A percentile compares a stretch with the other conserved stretches of the same genome.
Evolutionary conservation across 192 early-diverging fungal species (phyloP).

Genomic region (Spizellomyces punctatus): DNA sequence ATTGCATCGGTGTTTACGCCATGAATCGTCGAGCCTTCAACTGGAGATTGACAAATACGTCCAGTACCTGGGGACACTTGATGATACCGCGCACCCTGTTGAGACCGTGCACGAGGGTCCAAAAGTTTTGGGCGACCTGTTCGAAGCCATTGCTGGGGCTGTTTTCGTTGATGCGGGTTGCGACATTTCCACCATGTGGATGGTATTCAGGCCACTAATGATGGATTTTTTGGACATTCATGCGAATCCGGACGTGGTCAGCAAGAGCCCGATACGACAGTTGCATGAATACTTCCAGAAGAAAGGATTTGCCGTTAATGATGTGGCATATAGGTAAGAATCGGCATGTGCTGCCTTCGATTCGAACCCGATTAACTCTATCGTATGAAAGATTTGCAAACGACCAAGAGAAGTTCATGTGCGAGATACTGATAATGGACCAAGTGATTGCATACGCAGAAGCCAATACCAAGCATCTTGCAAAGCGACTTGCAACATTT

Average conservation of each 20-base stretch:
- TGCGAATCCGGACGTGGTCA: slow-evolving; percentile 42
- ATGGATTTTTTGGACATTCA: slow-evolving; percentile 32
- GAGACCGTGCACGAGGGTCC: slow-evolving; percentile 57
- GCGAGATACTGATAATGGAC: slow-evolving; percentile 28
- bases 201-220: slow-evolving; percentile 47
- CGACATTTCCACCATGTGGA: slow-evolving; percentile 50
- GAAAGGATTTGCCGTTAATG: slow-evolving; percentile 43
- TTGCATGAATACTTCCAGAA: slow-evolving; percentile 48
- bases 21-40: slow-evolving; percentile 56
- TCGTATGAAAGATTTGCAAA: not conserved
- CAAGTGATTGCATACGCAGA: slow-evolving; percentile 16
- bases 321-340: slow-evolving; percentile 37
- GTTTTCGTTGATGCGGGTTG: slow-evolving; percentile 81
- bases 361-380: not conserved
- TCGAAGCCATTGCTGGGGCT: slow-evolving; percentile 82
- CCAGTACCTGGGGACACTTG: slow-evolving; percentile 45
- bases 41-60: slow-evolving; percentile 60
- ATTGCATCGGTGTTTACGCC: slow-evolving; percentile 66
- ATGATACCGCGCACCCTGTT: slow-evolving; percentile 9
- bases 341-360: not conserved
- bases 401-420: not conserved
- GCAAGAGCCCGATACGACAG: slow-evolving; percentile 49
- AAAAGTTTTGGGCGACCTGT: slow-evolving; percentile 82
- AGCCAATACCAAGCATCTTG: slow-evolving; percentile 39
- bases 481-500: slow-evolving; percentile 39